These are phyloP conservation scores for Jimgerdemannia flammicorona DNA, from an alignment of 192 early-diverging fungal species.

Conservation along the genomic window DNA sequence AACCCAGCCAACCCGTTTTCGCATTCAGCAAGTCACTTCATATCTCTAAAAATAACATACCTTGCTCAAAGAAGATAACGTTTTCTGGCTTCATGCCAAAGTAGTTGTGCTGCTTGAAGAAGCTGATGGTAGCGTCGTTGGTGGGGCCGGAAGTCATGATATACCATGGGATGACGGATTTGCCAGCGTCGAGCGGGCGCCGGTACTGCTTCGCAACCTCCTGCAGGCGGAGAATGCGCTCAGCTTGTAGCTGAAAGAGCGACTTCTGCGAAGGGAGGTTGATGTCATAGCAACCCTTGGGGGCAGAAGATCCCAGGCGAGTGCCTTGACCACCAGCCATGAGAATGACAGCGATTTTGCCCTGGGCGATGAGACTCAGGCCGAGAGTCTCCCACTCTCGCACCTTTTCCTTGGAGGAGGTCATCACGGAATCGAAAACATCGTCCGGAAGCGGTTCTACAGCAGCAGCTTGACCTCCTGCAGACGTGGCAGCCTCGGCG, in stretches of 20 bases:
- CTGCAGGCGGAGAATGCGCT: slow-evolving; percentile 83
- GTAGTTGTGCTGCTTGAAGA: slow-evolving; percentile 78
- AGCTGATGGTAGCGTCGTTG: slow-evolving; percentile 65
- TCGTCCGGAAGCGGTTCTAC: slow-evolving; percentile 64
- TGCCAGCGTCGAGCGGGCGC: background rate
- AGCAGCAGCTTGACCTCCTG: slow-evolving; percentile 22
- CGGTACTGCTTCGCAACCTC: slow-evolving; percentile 40
- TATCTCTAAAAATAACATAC: slow-evolving; percentile 21
- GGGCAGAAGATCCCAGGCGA: slow-evolving; percentile 67
- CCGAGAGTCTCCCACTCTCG: slow-evolving; percentile 64
- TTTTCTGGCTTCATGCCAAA: slow-evolving; percentile 87
- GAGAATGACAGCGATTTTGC: slow-evolving; percentile 87
- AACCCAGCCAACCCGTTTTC: background rate
- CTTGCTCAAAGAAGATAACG: slow-evolving; percentile 96
- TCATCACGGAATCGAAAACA: slow-evolving; percentile 51
- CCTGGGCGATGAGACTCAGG: slow-evolving; percentile 67
- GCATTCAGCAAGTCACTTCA: background rate
- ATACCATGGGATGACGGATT: slow-evolving; percentile 57
- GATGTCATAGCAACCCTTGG: slow-evolving; percentile 93
- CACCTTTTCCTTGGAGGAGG: slow-evolving; percentile 34
- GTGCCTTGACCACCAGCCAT: slow-evolving; percentile 89
- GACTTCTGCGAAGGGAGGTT: slow-evolving; percentile 81
- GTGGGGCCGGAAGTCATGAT: slow-evolving; percentile 99
- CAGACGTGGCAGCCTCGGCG: slow-evolving; percentile 7
- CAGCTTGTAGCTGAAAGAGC: slow-evolving; percentile 89